Conservation (phyloP, 169 alveolate genomes). For the Neospora caninum region DNA sequence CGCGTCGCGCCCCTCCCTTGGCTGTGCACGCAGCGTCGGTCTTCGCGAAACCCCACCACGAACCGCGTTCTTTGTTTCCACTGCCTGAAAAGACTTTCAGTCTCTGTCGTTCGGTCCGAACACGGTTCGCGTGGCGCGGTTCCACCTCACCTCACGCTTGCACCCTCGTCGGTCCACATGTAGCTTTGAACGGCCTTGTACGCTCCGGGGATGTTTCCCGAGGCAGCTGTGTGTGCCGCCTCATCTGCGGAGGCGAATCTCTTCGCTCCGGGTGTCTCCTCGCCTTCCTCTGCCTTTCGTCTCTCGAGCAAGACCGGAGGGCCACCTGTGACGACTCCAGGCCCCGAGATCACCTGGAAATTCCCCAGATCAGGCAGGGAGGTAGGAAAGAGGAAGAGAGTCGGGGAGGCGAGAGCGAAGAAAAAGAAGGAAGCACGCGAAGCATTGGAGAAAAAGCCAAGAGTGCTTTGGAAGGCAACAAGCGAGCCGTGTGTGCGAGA, state of each 20-base stretch:
- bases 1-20: too few species aligned
- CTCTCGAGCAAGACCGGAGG: conserved; percentile 37
- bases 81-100: background rate
- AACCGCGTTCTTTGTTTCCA: background rate
- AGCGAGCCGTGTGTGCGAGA: background rate
- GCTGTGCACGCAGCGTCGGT: too few species aligned
- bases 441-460: background rate
- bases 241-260: background rate
- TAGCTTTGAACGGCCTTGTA: background rate
- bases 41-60: too few species aligned
- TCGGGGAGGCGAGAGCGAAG: background rate
- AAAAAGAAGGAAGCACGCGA: background rate
- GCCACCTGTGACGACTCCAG: conserved; percentile 56
- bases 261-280: background rate
- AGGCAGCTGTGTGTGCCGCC: conserved; percentile 23
- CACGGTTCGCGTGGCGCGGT: too few species aligned
- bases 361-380: background rate
- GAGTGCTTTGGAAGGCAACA: background rate
- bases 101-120: background rate
- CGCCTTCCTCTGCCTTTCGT: background rate
- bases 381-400: background rate
- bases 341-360: conserved; percentile 24
- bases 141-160: conserved; percentile 2
- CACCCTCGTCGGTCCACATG: conserved; percentile 33
- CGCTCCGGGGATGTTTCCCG: background rate